Base-by-base conservation (phyloP, 139 green algal genomes). In the Chlorella sp. region DNA sequence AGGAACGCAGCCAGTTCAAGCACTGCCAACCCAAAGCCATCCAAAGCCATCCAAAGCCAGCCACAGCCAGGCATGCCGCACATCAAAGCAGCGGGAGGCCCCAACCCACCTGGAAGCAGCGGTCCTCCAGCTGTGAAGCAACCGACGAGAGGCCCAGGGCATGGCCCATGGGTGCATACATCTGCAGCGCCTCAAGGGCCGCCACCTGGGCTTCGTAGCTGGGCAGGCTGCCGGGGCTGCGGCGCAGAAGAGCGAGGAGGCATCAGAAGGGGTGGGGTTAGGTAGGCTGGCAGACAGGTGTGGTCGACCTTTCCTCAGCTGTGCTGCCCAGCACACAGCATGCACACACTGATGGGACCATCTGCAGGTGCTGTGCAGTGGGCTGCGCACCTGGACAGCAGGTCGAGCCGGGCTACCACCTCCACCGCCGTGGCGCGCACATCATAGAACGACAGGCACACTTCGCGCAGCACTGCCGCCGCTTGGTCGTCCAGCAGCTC, bases 361-460 rank as follows among this genome's bases (percentile, higher is more conserved):
- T 51, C 44, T 51, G 44, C 44, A 51, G n/a, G n/a, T n/a, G n/a
- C n/a, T n/a, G n/a, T n/a, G n/a, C n/a, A n/a, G n/a, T n/a, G n/a
- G n/a, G n/a, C n/a, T n/a, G n/a, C 69, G 20, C 69, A 75, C 38
- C 83, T 84, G 92, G 87, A 89, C 88, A 98, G 89, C 74, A 81
- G 80, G 63, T 97, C 89, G 86, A 97, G 90, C 18, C 95, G 85
- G 23, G 74, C 81, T 1, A 93, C 93, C 36, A 99, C 86, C 92
- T 98, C 96, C 69, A 99, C 90, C 15, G 95, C 90, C 3, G 92
- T 91, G 0, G 96, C 94, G 1, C 96, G 89, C 39, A 92, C 88
- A 78, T 99, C 97, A 69, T 98, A 96, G 39, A 97, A 96, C 0
- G 91, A 82, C 2, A 99, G 91, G 62, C 92, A 94, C 79, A 97